Evolutionary conservation across 208 protist species (phyloP), one percentile per base, ranked within the genome.

Genomic region (Entamoeba invadens): DNA sequence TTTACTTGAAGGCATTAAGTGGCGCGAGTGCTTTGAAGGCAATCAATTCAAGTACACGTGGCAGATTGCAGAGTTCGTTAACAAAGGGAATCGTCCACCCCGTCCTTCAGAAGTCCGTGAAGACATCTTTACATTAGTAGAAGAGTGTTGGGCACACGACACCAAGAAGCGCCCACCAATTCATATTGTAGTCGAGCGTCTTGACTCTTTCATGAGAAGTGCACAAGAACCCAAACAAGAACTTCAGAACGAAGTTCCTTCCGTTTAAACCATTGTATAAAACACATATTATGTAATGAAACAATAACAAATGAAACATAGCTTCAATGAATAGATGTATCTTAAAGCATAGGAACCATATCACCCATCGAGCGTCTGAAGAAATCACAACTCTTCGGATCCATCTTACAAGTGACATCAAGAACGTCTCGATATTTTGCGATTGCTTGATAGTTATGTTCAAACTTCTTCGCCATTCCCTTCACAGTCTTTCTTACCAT

Each of bases 1-100:
- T 2, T 68, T 96, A 45, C 93, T 50, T 1, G 95, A 96, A 57
- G 51, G 96, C 18, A 77, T 96, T 21, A 96, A 95, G n/a, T 77
- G 94, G 93, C 38, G 77, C 38, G 45, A 45, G 14, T 91, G 94
- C 21, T 87, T 35, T 87, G 18, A 47, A 92, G 77, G 45, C 44
- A 25, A 92, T 6, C 31, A 93, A 93, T 93, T 93, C 25, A 35
- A 93, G 91, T 50, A n/a, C 25, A 6, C 14, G 4, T 47, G 42
- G 92, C 10, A 46, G 8, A 45, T 72, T 45, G 50, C 42, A 10
- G 25, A 92, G n/a, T 18, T 93, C 46, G 57, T 92, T 10, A 12
- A 0, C n/a, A 35, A 31, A 16, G 25, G 25, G 25, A 44, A 93
- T 8, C 93, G 93, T 16, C 93, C 93, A 25, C 2, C 18, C 10